A percentile compares a stretch with the other conserved stretches of the same genome.
These are phyloP conservation scores for Trichosporon coremiiforme DNA, from an alignment of 1,284 basidiomycete species.

Conservation along the genomic window DNA sequence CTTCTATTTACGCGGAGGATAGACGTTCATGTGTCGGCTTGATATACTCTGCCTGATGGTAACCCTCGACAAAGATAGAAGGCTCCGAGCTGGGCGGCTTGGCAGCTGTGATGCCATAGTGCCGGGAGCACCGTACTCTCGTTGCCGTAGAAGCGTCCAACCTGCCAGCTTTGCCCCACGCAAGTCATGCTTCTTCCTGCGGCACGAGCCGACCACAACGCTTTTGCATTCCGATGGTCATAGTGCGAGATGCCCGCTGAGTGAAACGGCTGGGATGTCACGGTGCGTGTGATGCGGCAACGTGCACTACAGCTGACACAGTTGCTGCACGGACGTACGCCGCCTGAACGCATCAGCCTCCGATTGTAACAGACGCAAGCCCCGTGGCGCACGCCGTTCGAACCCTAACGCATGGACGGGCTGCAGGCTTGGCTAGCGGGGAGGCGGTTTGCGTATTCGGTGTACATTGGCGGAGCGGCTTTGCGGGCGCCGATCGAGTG, in stretches of 20 bases:
- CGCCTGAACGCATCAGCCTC: neutral
- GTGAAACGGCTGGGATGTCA: neutral
- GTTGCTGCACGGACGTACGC: neutral
- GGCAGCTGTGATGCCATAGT: too few relatives aligned
- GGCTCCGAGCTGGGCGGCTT: neutral
- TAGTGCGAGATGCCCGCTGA: neutral
- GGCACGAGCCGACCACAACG: too few relatives aligned
- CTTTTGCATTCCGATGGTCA: too few relatives aligned
- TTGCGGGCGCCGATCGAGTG: neutral
- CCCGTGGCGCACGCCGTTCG: too few relatives aligned
- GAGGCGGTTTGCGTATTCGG: neutral
- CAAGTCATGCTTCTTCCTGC: too few relatives aligned
- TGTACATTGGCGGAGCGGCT: neutral
- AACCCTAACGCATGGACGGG: too few relatives aligned
- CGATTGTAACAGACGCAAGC: neutral
- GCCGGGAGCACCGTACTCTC: too few relatives aligned
- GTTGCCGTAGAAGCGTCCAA: too few relatives aligned
- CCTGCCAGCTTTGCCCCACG: too few relatives aligned
- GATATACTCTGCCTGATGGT: neutral
- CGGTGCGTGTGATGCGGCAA: neutral
- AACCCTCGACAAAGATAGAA: too few relatives aligned
- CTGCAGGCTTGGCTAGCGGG: too few relatives aligned
- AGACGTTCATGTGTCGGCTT: neutral
- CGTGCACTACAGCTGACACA: neutral
- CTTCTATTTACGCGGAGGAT: neutral